Conservation (phyloP, 805 yeast species). For the Barnettozyma pratensis region DNA sequence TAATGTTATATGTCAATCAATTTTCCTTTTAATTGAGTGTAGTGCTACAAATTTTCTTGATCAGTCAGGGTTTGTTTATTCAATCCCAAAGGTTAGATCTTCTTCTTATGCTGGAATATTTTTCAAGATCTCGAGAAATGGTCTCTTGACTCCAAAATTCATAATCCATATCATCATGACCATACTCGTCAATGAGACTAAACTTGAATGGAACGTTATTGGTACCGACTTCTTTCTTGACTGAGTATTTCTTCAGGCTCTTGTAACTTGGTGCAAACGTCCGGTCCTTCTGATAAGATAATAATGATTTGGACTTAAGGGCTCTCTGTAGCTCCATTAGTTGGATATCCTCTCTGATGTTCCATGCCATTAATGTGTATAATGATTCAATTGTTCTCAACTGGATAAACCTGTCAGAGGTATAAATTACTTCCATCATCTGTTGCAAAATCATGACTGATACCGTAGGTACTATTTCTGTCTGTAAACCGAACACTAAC, state of each 20-base stretch:
- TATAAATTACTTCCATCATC: not conserved
- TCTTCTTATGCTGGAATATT: slow-evolving; percentile 1
- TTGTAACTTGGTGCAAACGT: slow-evolving; percentile 15
- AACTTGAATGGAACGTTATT: not conserved
- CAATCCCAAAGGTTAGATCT: slow-evolving; percentile 14
- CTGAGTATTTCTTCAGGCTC: slow-evolving; percentile 5
- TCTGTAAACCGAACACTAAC: slow-evolving; percentile 18
- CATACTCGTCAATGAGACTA: not conserved
- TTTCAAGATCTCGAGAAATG: slow-evolving; percentile 4
- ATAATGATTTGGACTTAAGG: slow-evolving; percentile 5
- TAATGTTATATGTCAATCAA: slow-evolving; percentile 15
- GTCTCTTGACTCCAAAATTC: slow-evolving; percentile 21
- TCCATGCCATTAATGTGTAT: slow-evolving; percentile 19
- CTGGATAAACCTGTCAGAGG: not conserved
- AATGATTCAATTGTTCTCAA: slow-evolving; percentile 1
- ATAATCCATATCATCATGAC: slow-evolving; percentile 5
- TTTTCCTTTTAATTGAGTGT: slow-evolving; percentile 10
- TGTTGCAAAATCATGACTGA: slow-evolving; percentile 3
- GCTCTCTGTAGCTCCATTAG: not conserved
- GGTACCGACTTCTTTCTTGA: not conserved
- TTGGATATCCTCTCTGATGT: slow-evolving; percentile 15
- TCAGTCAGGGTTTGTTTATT: not conserved
- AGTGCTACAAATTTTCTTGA: not conserved
- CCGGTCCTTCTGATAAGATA: slow-evolving; percentile 13
- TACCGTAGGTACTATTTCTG: slow-evolving; percentile 11